Base-by-base conservation (phyloP, 768 basidiomycete genomes). In the Filobasidium wieringae region DNA sequence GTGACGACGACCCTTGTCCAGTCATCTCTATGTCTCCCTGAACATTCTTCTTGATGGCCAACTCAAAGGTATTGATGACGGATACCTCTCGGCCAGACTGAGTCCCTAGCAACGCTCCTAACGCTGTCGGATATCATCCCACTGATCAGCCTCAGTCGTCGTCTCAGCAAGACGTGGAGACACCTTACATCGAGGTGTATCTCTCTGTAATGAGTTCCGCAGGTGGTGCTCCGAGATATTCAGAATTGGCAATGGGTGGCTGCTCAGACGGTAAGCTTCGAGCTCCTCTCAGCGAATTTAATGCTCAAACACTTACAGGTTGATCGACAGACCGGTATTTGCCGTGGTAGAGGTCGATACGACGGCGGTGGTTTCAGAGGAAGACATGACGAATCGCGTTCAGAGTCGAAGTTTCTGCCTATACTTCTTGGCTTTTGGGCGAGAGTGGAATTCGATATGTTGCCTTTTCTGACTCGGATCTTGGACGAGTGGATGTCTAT, bases 181-280 rank as follows among this genome's bases (percentile, higher is more conserved):
- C 51, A 26, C 26, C 37, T 30, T 34, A 29, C 36, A 53, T 17
- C 26, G 26, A 24, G 33, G 24, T 26, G 15, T n/a, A 26, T 55
- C 54, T 31, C 52, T 45, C 30, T 50, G 45, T 32, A 61, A 53
- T n/a, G 26, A 33, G 58, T 84, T 77, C 61, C 95, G 81, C 40
- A 88, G 93, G 67, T 87, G 79, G 76, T 97, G 93, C 68, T 97
- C 95, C 1, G 92, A 95, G 67, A 97, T 86, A 74, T 91, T 95
- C 62, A 99, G 80, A 69, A 99, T 90, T 9, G 95, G 90, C 14
- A 97, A 80, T 34, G 95, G 93, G 73, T 97, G 95, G 55, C 92
- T 97, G 68, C 4, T 14, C 15, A 1, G 0, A 26, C 19, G 33
- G 9, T 32, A 22, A 50, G 31, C 6, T 19, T 27, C 19, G 22